Percentiles rank a stretch among this genome's conserved stretches.
These are phyloP conservation scores for Forsythia viridissima DNA, from an alignment of 257 asterid species.

Conservation along the genomic window DNA sequence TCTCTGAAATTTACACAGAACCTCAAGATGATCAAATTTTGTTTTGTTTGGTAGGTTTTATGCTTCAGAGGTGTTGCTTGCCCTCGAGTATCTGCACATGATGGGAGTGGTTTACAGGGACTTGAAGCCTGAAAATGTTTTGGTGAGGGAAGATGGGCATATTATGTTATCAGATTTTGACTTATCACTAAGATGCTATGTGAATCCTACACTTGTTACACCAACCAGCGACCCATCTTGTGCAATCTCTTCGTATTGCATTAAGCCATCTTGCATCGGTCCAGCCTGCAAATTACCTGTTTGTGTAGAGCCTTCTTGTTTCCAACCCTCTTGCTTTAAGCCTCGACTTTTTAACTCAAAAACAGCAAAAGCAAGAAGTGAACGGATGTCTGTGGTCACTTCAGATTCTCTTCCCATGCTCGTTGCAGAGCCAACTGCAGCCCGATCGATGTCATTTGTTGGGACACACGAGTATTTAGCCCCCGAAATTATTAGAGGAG, in stretches of 20 bases:
- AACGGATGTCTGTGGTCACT: conserved; percentile 30
- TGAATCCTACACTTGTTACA: conserved; percentile 73
- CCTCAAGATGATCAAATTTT: background rate
- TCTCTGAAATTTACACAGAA: background rate
- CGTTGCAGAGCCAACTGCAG: conserved; percentile 85
- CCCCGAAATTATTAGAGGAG: conserved; percentile 90
- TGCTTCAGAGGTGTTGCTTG: conserved; percentile 86
- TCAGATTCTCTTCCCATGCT: conserved; percentile 66
- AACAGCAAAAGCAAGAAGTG: conserved; percentile 38
- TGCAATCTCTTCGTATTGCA: conserved; percentile 68
- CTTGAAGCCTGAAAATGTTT: conserved; percentile 88
- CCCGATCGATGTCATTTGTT: conserved; percentile 89
- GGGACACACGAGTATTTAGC: conserved; percentile 96
- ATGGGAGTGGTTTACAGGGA: conserved; percentile 95
- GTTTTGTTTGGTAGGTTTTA: conserved; percentile 58
- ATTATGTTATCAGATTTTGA: conserved; percentile 95
- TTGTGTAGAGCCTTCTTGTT: conserved; percentile 78
- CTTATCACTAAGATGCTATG: conserved; percentile 73
- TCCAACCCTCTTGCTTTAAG: conserved; percentile 82
- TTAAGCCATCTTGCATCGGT: conserved; percentile 74
- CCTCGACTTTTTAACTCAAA: conserved; percentile 73
- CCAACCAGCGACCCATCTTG: conserved; percentile 50
- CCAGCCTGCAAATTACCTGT: conserved; percentile 74
- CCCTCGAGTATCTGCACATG: conserved; percentile 90
- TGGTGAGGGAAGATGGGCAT: conserved; percentile 93